phyloP scores from a whole-genome alignment of 352 stramenopile genomes.

The Peronospora farinosa region DNA sequence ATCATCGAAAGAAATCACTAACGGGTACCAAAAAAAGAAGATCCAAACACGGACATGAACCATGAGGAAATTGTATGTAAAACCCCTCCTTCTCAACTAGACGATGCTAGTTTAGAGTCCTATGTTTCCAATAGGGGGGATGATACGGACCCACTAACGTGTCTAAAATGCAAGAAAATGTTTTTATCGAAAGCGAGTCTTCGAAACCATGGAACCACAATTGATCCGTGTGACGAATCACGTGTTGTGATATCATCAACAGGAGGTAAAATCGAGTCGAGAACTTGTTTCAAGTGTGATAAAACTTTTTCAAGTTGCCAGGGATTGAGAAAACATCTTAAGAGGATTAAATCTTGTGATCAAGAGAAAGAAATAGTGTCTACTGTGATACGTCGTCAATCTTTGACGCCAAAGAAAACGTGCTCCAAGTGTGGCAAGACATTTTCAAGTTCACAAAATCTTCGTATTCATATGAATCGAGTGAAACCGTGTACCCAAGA shows the following conservation, averaged over 20 bases:
- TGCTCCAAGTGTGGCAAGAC: slow-evolving; percentile 27
- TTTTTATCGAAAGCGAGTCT: slow-evolving; percentile 15
- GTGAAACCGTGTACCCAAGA: slow-evolving; percentile 25
- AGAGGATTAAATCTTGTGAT: slow-evolving; percentile 25
- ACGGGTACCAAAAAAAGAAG: slow-evolving; percentile 7
- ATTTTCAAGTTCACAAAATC: slow-evolving; percentile 28
- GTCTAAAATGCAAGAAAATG: slow-evolving; percentile 13
- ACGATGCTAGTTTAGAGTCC: slow-evolving; percentile 2
- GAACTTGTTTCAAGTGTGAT: slow-evolving; percentile 26
- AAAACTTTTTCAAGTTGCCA: slow-evolving; percentile 30
- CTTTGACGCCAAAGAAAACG: slow-evolving; percentile 13
- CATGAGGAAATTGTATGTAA: slow-evolving; percentile 13
- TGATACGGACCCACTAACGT: not conserved
- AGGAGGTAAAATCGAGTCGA: slow-evolving; percentile 15
- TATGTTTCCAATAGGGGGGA: slow-evolving; percentile 1
- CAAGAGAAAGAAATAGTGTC: slow-evolving; percentile 13
- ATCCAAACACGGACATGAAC: slow-evolving; percentile 6
- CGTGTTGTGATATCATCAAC: not conserved
- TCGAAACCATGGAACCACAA: slow-evolving; percentile 12
- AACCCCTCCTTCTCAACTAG: slow-evolving; percentile 13
- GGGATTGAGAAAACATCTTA: slow-evolving; percentile 22
- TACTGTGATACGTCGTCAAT: slow-evolving; percentile 7
- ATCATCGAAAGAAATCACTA: not conserved
- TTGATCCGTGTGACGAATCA: slow-evolving; percentile 11
- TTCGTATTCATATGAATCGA: slow-evolving; percentile 28